Evolutionary conservation across 148 eudicot species (phyloP), one percentile per base, ranked within the genome.

Genomic region (Bassia scoparia): DNA sequence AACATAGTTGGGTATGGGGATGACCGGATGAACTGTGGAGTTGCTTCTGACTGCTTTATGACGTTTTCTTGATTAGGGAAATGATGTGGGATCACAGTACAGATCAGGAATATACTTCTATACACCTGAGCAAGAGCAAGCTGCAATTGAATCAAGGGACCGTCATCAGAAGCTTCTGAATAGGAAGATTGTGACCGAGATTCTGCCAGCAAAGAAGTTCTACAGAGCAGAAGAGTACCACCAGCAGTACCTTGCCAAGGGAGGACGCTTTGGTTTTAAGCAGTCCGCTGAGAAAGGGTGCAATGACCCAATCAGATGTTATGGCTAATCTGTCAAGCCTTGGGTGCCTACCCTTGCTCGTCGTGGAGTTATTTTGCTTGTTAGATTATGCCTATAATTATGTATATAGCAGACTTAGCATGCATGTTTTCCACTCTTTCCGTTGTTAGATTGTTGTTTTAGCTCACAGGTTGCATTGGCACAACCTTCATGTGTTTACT

Each of bases 161-260:
- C 74, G 74, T 34, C 89, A 84, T 20, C 84, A 89, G 75, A 84
- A 87, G 83, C 59, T 81, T 23, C 73, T 91, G 82, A 83, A 83
- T 84, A 81, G 94, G 81, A 83, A 72, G 44, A 89, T 91, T 33
- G 90, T 91, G 61, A 86, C 91, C 3, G 97, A 91, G 86, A 89
- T 91, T 29, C 71, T 89, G 35, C 91, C 97, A 0, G 97, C 91
- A 4, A 91, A 87, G 78, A 91, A 91, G 76, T 91, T 91, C 70
- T 91, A 91, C 82, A 81, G 89, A 78, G 97, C 93, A 1, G 97
- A 91, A 69, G 87, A 87, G 74, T 91, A 89, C 79, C 93, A 91
- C 78, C 97, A 91, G 86, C 97, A 91, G 65, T 91, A 91, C 81
- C 94, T 91, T 65, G 90, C 84, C 49, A 89, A 91, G 68, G 97